These are phyloP conservation scores for Leishmania aethiopica DNA, from an alignment of 208 protist genomes.

Conservation along the genomic window DNA sequence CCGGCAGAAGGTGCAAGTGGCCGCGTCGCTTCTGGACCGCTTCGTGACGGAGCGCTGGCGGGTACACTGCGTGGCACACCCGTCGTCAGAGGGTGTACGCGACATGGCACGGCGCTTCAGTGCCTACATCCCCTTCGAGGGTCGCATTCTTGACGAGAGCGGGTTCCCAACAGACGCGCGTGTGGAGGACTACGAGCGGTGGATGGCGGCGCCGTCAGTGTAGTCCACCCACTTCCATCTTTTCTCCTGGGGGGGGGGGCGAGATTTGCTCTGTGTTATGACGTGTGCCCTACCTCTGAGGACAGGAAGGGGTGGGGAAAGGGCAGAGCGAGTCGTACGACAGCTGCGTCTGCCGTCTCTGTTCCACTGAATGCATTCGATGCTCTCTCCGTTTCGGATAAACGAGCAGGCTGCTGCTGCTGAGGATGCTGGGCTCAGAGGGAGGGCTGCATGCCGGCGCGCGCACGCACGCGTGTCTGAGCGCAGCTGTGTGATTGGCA, in stretches of 20 bases:
- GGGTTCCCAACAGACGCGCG: slow-evolving; percentile 81
- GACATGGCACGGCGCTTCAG: slow-evolving; percentile 60
- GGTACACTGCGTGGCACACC: slow-evolving; percentile 15
- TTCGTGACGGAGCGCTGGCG: slow-evolving; percentile 54
- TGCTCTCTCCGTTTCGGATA: background rate
- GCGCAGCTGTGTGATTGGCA: background rate
- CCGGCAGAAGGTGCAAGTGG: slow-evolving; percentile 80
- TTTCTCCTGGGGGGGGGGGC: no score
- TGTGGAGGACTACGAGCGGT: slow-evolving; percentile 80
- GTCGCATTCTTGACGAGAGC: slow-evolving; percentile 58
- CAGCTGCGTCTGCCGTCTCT: background rate
- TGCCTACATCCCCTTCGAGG: slow-evolving; percentile 63
- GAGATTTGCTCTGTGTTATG: background rate
- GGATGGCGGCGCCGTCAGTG: slow-evolving; percentile 60
- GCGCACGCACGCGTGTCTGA: background rate
- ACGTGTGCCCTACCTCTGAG: background rate
- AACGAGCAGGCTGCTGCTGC: background rate
- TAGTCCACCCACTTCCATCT: background rate
- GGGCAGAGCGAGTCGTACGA: background rate
- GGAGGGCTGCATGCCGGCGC: background rate
- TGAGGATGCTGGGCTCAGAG: background rate
- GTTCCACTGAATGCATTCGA: background rate
- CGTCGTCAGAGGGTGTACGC: slow-evolving; percentile 31
- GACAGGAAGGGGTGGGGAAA: background rate
- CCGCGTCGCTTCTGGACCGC: slow-evolving; percentile 68